Evolutionary conservation across 345 rosid genomes (phyloP).

Genomic region (Eucalyptus polybractea): DNA sequence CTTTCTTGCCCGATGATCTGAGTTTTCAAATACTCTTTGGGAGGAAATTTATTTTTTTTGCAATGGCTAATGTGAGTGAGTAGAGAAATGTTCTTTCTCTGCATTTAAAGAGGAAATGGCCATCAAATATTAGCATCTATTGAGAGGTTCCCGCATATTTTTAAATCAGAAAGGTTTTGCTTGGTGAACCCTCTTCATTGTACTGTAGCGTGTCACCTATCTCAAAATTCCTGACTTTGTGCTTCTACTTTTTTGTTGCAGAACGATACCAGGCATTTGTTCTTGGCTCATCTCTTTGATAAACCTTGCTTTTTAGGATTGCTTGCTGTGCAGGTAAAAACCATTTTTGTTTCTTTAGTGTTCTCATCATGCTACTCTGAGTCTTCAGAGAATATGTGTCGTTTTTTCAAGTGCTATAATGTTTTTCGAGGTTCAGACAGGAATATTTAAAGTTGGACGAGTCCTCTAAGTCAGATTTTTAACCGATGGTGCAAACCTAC

Average conservation of each 20-base stretch:
- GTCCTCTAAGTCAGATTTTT: neutral
- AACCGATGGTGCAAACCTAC: neutral
- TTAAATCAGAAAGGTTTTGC: neutral
- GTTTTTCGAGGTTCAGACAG: neutral
- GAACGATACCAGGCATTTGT: conserved; percentile 73
- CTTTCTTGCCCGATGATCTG: neutral
- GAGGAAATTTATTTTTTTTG: neutral
- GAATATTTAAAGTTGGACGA: neutral
- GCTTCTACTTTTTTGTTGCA: conserved; percentile 13
- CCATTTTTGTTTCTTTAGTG: neutral
- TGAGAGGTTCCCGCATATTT: neutral
- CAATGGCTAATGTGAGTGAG: neutral
- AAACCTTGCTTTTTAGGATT: conserved; percentile 95
- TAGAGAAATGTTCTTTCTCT: neutral
- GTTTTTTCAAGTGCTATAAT: neutral
- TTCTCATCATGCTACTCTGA: neutral
- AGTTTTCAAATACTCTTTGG: neutral
- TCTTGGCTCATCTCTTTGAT: conserved; percentile 91
- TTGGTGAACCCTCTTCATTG: neutral
- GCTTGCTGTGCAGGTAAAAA: conserved; percentile 65
- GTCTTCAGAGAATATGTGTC: neutral
- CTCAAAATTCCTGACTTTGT: neutral
- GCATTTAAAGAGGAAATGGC: neutral
- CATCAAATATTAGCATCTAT: neutral
- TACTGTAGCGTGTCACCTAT: neutral